phyloP scores from a whole-genome alignment of 2,329 filamentous ascomycete species.

The Dothideomycetes sp. region DNA sequence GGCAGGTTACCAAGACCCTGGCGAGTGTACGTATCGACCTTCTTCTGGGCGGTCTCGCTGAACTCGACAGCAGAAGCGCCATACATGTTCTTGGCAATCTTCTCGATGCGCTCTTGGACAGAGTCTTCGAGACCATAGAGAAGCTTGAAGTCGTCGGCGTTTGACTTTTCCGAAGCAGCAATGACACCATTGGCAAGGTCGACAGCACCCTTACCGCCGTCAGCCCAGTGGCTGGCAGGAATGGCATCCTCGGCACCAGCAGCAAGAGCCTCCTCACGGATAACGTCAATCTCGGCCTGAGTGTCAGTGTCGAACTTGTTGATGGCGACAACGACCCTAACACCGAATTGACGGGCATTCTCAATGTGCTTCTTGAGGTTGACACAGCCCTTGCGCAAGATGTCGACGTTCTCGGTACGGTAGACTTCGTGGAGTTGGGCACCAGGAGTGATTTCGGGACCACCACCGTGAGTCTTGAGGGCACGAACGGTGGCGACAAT shows the following conservation, averaged over 20 bases:
- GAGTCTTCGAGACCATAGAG: constrained; percentile 72
- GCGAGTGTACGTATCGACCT: constrained; percentile 87
- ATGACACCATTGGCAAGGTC: constrained; percentile 84
- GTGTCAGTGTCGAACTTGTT: constrained; percentile 95
- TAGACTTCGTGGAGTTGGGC: constrained; percentile 80
- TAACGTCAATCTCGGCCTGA: constrained; percentile 77
- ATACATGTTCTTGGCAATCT: constrained; percentile 89
- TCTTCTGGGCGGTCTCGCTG: constrained; percentile 86
- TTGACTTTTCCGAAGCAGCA: constrained; percentile 70
- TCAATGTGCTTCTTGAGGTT: constrained; percentile 93
- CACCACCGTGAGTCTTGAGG: constrained; percentile 92
- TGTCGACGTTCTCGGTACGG: constrained; percentile 84
- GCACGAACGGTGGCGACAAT: constrained; percentile 93
- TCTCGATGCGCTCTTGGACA: constrained; percentile 82
- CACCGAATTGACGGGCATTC: constrained; percentile 80
- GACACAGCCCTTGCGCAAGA: constrained; percentile 80
- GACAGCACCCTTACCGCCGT: constrained; percentile 82
- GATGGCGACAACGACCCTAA: constrained; percentile 92
- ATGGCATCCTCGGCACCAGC: constrained; percentile 93
- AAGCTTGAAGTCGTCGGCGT: constrained; percentile 67
- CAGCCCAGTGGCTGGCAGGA: constrained; percentile 90
- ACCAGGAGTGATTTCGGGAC: constrained; percentile 84
- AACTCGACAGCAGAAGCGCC: constrained; percentile 84
- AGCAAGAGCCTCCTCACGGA: constrained; percentile 82
- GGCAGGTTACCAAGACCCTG: constrained; percentile 90